These are phyloP conservation scores for Fusarium penzigii DNA, from an alignment of 2,329 filamentous ascomycete species.

Conservation along the genomic window DNA sequence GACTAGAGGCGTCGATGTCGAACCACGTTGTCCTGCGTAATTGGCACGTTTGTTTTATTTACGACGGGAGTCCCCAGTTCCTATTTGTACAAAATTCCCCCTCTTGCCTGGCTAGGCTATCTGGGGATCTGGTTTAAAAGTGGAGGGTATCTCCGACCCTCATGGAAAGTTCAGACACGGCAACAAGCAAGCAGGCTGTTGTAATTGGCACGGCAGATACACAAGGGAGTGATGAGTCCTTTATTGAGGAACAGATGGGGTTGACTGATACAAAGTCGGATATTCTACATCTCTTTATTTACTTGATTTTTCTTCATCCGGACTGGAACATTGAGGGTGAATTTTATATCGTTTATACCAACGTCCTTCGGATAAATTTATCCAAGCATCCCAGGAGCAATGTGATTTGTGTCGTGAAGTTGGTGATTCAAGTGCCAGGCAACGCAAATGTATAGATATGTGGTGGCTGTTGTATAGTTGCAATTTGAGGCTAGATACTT, in stretches of 20 bases:
- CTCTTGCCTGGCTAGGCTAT: slow-evolving; percentile 3
- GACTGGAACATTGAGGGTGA: background rate
- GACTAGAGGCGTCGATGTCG: slow-evolving; percentile 6
- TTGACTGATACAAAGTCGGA: slow-evolving; percentile 22
- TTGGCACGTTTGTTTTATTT: slow-evolving; percentile 21
- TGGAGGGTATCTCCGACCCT: slow-evolving; percentile 16
- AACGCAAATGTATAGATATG: no score
- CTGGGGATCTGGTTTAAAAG: slow-evolving; percentile 19
- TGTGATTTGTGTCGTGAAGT: no score
- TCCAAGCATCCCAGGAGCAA: no score
- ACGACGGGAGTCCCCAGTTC: slow-evolving; percentile 19
- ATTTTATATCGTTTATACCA: background rate
- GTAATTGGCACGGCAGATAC: slow-evolving; percentile 9
- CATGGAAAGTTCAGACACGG: slow-evolving; percentile 22
- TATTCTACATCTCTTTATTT: slow-evolving; percentile 34
- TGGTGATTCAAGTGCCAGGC: no score
- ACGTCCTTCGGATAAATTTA: background rate
- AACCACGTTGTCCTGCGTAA: slow-evolving; percentile 23
- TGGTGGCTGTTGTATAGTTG: no score
- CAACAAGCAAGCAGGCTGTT: slow-evolving; percentile 21
- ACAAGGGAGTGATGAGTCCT: slow-evolving; percentile 13
- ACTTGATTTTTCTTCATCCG: slow-evolving; percentile 25
- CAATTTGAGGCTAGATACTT: no score
- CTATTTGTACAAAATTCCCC: slow-evolving; percentile 28
- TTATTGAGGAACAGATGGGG: slow-evolving; percentile 10